phyloP scores from a whole-genome alignment of 139 green algal genomes.

The Eudorina sp. region DNA sequence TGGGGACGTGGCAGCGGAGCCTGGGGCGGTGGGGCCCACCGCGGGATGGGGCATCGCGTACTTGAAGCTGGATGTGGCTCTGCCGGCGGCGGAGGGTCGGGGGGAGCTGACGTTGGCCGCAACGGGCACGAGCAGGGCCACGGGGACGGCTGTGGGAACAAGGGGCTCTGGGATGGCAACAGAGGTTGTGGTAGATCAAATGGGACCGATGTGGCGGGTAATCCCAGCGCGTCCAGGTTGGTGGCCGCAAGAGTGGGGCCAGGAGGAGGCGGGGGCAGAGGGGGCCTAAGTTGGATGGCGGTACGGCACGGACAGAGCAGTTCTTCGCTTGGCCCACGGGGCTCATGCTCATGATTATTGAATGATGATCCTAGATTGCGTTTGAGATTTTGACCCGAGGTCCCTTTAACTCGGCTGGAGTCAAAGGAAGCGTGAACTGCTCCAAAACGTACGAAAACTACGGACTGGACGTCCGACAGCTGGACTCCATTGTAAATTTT shows the following conservation, averaged over 20 bases:
- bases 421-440: too few relatives aligned
- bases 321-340: too few relatives aligned
- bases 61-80: constrained; percentile 55
- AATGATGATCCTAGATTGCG: too few relatives aligned
- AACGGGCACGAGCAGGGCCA: too few relatives aligned
- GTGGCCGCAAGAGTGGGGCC: constrained; percentile 67
- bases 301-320: too few relatives aligned
- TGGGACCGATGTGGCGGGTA: background rate
- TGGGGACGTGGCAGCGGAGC: background rate
- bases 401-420: too few relatives aligned
- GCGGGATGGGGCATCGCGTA: constrained; percentile 62
- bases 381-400: too few relatives aligned
- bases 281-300: too few relatives aligned
- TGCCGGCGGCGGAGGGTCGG: constrained; percentile 7
- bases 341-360: too few relatives aligned
- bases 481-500: too few relatives aligned
- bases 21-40: constrained; percentile 8
- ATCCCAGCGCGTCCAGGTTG: constrained; percentile 51
- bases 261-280: constrained; percentile 48
- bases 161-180: background rate
- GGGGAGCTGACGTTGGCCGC: background rate
- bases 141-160: background rate
- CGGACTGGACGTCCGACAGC: too few relatives aligned
- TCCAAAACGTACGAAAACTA: too few relatives aligned
- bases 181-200: background rate